These are phyloP conservation scores for Symbiodinium natans DNA, from an alignment of 73 alveolate genomes.

Conservation along the genomic window DNA sequence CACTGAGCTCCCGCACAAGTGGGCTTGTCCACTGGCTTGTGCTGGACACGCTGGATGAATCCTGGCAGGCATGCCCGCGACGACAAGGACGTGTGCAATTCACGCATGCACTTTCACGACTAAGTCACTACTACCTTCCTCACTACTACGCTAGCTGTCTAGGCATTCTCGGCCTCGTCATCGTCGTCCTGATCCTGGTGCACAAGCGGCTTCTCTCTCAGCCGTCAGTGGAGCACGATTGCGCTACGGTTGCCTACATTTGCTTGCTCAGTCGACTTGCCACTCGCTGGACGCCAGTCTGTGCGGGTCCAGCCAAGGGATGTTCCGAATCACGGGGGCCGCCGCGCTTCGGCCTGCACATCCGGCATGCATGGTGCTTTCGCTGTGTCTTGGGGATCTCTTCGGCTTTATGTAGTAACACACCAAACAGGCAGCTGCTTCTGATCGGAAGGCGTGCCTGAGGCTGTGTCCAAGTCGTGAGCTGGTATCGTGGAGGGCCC, in stretches of 20 bases:
- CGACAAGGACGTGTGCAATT: too few species aligned
- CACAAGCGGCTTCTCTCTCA: neutral
- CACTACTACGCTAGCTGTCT: too few species aligned
- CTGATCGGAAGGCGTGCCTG: neutral
- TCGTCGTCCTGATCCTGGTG: neutral
- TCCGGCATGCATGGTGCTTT: neutral
- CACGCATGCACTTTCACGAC: too few species aligned
- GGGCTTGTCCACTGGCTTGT: neutral
- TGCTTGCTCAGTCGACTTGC: too few species aligned
- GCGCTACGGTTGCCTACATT: neutral
- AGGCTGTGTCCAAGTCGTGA: neutral
- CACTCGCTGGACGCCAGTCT: too few species aligned
- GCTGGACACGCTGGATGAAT: neutral
- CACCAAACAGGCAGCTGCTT: neutral
- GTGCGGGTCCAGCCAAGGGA: neutral
- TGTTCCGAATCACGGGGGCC: neutral
- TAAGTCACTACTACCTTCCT: too few species aligned
- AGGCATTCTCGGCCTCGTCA: too few species aligned
- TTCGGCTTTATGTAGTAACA: too few species aligned
- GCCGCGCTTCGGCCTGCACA: neutral
- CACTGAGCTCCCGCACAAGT: neutral
- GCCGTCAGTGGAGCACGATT: too few species aligned
- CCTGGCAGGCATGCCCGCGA: too few species aligned
- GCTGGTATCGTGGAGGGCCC: too few species aligned
- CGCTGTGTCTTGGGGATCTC: neutral